Conservation (phyloP, 2,329 filamentous ascomycete species). For the Pseudogymnoascus sp. region DNA sequence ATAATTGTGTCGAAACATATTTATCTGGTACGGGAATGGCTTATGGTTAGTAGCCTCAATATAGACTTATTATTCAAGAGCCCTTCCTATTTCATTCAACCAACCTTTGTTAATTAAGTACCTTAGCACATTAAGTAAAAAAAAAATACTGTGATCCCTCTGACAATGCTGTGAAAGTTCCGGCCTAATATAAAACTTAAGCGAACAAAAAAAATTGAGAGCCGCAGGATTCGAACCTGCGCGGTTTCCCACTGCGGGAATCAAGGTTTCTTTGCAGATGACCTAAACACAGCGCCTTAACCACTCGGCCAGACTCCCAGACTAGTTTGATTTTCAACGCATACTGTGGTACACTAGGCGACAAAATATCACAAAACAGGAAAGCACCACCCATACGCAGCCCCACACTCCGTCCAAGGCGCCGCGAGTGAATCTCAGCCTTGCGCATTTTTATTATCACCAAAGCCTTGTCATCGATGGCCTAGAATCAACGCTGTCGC, state of each 20-base stretch:
- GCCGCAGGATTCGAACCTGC: slow-evolving; percentile 46
- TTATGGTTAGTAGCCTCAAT: no score
- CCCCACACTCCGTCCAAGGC: background rate
- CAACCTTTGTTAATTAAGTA: background rate
- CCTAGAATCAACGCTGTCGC: background rate
- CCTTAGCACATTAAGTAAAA: background rate
- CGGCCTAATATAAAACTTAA: background rate
- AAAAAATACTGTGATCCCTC: background rate
- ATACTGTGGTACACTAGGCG: background rate
- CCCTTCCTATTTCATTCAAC: no score
- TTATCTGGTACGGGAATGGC: background rate
- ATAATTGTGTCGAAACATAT: background rate
- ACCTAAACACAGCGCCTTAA: slow-evolving; percentile 51
- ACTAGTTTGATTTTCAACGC: background rate
- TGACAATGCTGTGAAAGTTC: background rate
- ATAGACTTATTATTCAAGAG: background rate
- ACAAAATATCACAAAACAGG: background rate
- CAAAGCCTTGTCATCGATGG: background rate
- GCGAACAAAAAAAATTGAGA: slow-evolving; percentile 28
- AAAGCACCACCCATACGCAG: background rate
- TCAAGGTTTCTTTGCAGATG: slow-evolving; percentile 20
- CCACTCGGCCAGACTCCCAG: slow-evolving; percentile 45
- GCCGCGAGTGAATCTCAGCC: background rate
- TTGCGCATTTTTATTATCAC: slow-evolving; percentile 4
- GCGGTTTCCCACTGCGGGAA: slow-evolving; percentile 36